These are phyloP conservation scores for Elaphomyces granulatus DNA, from an alignment of 495 filamentous ascomycete genomes.

Conservation along the genomic window DNA sequence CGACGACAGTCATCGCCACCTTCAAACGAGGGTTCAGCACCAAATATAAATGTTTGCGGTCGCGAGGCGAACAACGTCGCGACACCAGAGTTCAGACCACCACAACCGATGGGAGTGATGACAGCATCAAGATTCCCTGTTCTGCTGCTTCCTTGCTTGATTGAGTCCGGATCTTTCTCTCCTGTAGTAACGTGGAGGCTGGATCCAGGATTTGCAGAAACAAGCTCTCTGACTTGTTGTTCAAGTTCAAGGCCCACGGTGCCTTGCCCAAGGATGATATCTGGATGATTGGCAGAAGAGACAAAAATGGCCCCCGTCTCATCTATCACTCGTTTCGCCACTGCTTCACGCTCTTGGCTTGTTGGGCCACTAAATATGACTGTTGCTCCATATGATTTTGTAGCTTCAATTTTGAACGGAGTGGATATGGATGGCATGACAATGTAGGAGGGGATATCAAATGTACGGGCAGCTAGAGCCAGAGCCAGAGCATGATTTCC, in stretches of 20 bases:
- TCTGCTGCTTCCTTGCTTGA: conserved; percentile 6
- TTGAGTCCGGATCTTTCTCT: conserved; percentile 6
- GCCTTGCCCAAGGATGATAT: conserved; percentile 86
- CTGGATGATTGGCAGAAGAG: conserved; percentile 80
- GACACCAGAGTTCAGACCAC: conserved; percentile 74
- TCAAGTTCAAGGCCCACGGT: conserved; percentile 77
- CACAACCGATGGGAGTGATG: conserved; percentile 76
- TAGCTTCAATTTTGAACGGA: conserved; percentile 74
- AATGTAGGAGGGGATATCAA: conserved; percentile 56
- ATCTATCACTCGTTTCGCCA: conserved; percentile 47
- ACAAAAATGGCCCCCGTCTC: conserved; percentile 62
- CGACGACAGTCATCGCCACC: conserved; percentile 71
- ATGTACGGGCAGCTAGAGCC: conserved; percentile 61
- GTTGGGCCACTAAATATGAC: conserved; percentile 77
- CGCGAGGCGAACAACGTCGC: conserved; percentile 48
- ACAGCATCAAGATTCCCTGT: conserved; percentile 50
- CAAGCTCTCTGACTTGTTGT: conserved; percentile 45
- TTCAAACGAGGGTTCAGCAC: conserved; percentile 76
- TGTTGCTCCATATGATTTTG: conserved; percentile 55
- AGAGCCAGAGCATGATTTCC: conserved; percentile 96
- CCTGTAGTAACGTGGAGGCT: conserved; percentile 6
- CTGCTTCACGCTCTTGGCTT: conserved; percentile 64
- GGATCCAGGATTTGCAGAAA: conserved; percentile 16
- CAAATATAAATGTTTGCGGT: conserved; percentile 55
- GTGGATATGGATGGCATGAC: conserved; percentile 83